Evolutionary conservation across 306 rosid species (phyloP), one percentile per base, ranked within the genome.

Genomic region (Quercus berberidifolia): DNA sequence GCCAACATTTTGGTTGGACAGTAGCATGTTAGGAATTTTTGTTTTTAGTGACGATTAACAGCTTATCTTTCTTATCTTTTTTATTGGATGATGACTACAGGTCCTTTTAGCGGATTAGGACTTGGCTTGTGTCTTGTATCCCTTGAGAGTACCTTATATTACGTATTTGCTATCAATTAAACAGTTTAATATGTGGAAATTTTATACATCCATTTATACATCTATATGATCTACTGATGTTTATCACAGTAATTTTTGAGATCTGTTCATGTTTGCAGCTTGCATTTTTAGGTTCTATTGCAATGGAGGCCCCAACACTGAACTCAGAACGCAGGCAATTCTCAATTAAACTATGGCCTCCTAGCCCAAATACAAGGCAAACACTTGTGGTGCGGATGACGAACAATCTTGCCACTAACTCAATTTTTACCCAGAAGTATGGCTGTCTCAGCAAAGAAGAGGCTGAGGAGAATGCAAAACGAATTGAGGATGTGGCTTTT

Each of bases 271-370:
- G 20, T 21, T 67, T 35, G 52, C 13, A 17, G 46, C 28, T 60
- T 26, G 19, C 74, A 68, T 14, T 71, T 80, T 73, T 75, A 90
- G 94, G 84, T 78, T 87, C 78, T 19, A 25, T 76, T 82, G 86
- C 78, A 49, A 94, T 94, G 96, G 99, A 89, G 49, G 55, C 84
- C 55, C 69, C 79, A 9, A 69, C 69, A 73, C 43, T 51, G 82
- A 84, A 78, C 83, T 85, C 91, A 0, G 89, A 90, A 76, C 79
- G 76, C 57, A 87, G 89, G 35, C 90, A 96, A 73, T 89, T 96
- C 77, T 90, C 96, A 64, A 87, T 96, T 82, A 96, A 96, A 79
- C 82, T 96, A 73, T 96, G 99, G 99, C 99, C 99, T 79, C 99
- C 99, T 35, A 93, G 97, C 81, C 89, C 85, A 74, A 96, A 89